Base-by-base conservation (phyloP, 345 rosid genomes). In the Brassica cretica region DNA sequence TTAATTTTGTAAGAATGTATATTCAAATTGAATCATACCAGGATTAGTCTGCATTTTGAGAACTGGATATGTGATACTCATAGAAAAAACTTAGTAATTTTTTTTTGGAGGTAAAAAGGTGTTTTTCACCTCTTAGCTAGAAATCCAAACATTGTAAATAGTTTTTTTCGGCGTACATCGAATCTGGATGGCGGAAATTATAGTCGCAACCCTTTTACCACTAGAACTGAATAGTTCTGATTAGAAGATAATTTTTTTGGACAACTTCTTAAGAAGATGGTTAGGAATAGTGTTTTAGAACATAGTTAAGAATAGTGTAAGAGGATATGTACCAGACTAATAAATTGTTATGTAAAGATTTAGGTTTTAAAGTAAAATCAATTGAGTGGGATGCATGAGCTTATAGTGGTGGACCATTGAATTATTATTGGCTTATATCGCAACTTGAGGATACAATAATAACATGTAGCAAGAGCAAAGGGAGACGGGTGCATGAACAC, bases 371-470 rank as follows among this genome's bases (percentile, higher is more conserved):
- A 21, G 18, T 49, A 49, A 41, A 21, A 4, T 29, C 7, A 56
- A 35, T 65, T 55, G 58, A 78, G 73, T 78, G 81, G 76, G 67
- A 66, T 72, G 59, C 21, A 53, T 53, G 55, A 78, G 66, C 41
- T 49, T 16, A 44, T 5, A 14, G 53, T 58, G 63, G 72, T 72
- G 77, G 81, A 58, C 77, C 81, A 72, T 9, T 41, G 51, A 78
- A 58, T 56, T 58, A 8, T 65, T 16, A 71, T 65, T 71, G 81
- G 76, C 53, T 71, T 19, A 59, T 30, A 66, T 44, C 2, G 66
- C 81, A 78, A 78, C 76, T 78, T 66, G 81, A 5, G 0, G 32
- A 66, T 67, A 66, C 27, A 72, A 64, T 3, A 56, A 19, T 19
- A 55, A 51, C 56, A 49, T 55, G 68, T 39, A 64, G 44, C 44